Evolutionary conservation across 345 rosid species (phyloP), one percentile per base, ranked within the genome.

Genomic region (Salix exigua): DNA sequence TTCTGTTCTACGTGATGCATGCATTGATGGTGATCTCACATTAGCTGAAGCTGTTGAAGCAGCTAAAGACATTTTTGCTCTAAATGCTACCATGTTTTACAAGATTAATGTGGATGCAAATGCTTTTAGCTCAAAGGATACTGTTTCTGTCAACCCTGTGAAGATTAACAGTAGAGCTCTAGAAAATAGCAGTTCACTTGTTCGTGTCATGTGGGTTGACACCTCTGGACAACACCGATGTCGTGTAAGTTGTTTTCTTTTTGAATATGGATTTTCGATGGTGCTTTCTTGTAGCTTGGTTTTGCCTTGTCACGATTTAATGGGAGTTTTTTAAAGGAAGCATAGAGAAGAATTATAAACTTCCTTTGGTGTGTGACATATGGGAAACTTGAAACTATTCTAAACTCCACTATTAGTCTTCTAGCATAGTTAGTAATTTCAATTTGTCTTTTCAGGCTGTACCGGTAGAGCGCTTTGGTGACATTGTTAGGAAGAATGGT

Each of bases 151-250:
- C 44, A 78, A 53, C 63, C 70, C 70, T 68, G 42, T 69, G 76
- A 78, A 76, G 75, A 66, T 72, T 61, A 82, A 80, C 79, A 61
- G 69, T 53, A 82, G 66, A 76, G 78, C 70, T 25, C 66, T 69
- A 37, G 85, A 80, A 67, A 81, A 72, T 72, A 77, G 64, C 76
- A 80, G 79, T 74, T 88, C 88, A 5, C 80, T 93, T 79, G 88
- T 92, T 78, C 98, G 99, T 50, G 28, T 93, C 64, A 79, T 96
- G 50, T 96, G 98, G 99, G 90, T 85, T 69, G 99, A 96, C 88
- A 68, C 94, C 60, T 93, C 98, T 74, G 99, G 99, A 80, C 99
- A 93, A 78, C 92, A 90, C 74, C 84, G 99, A 92, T 93, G 93
- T 70, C 99, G 97, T 13, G 99, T 93, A 79, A 86, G 97, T 82